Evolutionary conservation across 2,329 filamentous ascomycete species (phyloP).

Genomic region (Pleoardoris graminearum): DNA sequence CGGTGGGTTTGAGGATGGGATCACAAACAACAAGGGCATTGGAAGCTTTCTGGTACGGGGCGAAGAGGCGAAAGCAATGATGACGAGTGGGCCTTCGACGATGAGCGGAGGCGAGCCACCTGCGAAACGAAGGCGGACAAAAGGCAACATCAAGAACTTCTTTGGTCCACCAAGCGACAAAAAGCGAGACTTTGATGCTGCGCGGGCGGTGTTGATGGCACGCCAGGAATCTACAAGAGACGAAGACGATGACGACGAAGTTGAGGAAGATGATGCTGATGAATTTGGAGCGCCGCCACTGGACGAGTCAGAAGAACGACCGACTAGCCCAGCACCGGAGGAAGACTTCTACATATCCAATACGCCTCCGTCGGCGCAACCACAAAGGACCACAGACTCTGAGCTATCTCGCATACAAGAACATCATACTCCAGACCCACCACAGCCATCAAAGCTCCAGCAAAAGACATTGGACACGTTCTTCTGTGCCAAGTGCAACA

Average conservation of each 20-base stretch:
- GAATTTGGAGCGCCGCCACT: conserved; percentile 14
- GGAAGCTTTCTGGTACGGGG: conserved; percentile 78
- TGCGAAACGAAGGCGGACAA: conserved; percentile 36
- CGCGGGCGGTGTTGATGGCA: conserved; percentile 34
- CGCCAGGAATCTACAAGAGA: conserved; percentile 32
- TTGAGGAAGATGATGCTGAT: conserved; percentile 22
- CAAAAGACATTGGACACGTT: conserved; percentile 42
- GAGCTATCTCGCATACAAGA: conserved; percentile 8
- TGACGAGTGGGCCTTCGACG: conserved; percentile 22
- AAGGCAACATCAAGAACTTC: conserved; percentile 44
- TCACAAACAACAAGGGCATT: conserved; percentile 83
- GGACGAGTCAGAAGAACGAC: conserved; percentile 18
- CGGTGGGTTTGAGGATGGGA: conserved; percentile 87
- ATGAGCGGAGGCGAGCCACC: conserved; percentile 25
- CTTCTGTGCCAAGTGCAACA: conserved; percentile 68
- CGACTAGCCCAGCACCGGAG: conserved; percentile 21
- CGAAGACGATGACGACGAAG: conserved; percentile 27
- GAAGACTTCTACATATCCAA: conserved; percentile 14
- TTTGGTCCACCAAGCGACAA: conserved; percentile 38
- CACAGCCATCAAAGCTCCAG: conserved; percentile 12
- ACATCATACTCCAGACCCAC: neutral
- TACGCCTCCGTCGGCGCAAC: conserved; percentile 43
- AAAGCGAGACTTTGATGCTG: conserved; percentile 40
- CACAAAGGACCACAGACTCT: conserved; percentile 9
- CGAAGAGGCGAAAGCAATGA: conserved; percentile 57